Evolutionary conservation across 495 filamentous ascomycete genomes (phyloP).

Genomic region (Letharia lupina): DNA sequence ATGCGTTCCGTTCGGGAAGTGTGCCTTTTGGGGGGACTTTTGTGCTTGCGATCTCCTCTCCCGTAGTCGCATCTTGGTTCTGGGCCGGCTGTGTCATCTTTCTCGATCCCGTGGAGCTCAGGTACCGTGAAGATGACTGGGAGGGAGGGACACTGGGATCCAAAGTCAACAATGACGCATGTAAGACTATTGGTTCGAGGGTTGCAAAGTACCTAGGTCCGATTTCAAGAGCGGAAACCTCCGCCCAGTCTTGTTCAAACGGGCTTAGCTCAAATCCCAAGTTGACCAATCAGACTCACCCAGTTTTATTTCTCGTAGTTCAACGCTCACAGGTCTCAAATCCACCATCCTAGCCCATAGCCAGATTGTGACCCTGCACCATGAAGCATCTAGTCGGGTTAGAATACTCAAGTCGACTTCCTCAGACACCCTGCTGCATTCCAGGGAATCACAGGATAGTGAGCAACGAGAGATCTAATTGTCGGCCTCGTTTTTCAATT

Average conservation of each 20-base stretch:
- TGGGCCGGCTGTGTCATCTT: slow-evolving; percentile 8
- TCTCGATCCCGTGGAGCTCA: neutral
- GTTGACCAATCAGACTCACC: neutral
- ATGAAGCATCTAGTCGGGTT: too few relatives aligned
- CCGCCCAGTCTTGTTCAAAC: neutral
- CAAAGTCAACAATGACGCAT: neutral
- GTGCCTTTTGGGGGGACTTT: slow-evolving; percentile 14
- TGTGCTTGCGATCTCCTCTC: slow-evolving; percentile 32
- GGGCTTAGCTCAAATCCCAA: neutral
- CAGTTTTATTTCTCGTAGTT: neutral
- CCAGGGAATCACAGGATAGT: too few relatives aligned
- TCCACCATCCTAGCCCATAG: too few relatives aligned
- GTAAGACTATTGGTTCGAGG: too few relatives aligned
- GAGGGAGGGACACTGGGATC: neutral
- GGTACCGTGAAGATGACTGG: neutral
- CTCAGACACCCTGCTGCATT: too few relatives aligned
- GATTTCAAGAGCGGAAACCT: neutral
- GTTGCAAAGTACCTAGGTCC: neutral
- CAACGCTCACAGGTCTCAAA: slow-evolving; percentile 1
- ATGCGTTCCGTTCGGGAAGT: slow-evolving; percentile 30
- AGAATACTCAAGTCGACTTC: too few relatives aligned
- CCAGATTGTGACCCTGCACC: too few relatives aligned
- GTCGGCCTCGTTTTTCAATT: too few relatives aligned
- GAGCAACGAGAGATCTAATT: too few relatives aligned
- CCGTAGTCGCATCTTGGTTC: slow-evolving; percentile 30